A percentile compares a stretch with the other conserved stretches of the same genome.
Conservation (phyloP, 768 basidiomycete species). For the Myochromella boudieri region DNA sequence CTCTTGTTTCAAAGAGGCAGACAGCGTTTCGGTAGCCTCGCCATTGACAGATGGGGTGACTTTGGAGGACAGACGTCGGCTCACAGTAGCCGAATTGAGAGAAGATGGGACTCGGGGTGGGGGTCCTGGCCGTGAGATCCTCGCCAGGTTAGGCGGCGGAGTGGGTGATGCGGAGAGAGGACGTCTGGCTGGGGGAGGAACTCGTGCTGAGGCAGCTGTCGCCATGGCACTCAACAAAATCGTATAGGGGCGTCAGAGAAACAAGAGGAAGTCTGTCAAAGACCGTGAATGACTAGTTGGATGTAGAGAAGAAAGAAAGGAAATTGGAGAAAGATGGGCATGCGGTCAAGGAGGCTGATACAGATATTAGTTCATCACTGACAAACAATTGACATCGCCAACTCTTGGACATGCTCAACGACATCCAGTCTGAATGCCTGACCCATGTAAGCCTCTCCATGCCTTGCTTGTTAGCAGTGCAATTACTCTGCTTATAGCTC, state of each 20-base stretch:
- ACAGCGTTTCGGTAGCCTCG: slow-evolving; percentile 56
- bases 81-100: slow-evolving; percentile 41
- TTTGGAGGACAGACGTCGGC: slow-evolving; percentile 54
- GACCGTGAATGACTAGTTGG: slow-evolving; percentile 8
- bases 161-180: slow-evolving; percentile 41
- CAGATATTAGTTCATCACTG: slow-evolving; percentile 10
- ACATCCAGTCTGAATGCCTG: slow-evolving; percentile 38
- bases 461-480: background rate
- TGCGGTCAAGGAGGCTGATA: slow-evolving; percentile 2
- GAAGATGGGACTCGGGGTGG: slow-evolving; percentile 58
- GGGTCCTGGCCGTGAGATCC: too few relatives aligned
- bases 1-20: slow-evolving; percentile 69
- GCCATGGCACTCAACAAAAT: slow-evolving; percentile 33
- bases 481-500: slow-evolving; percentile 8
- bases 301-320: slow-evolving; percentile 2
- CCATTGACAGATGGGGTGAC: slow-evolving; percentile 38
- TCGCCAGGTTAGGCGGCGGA: slow-evolving; percentile 44
- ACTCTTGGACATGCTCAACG: slow-evolving; percentile 25
- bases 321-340: slow-evolving; percentile 5
- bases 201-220: slow-evolving; percentile 45
- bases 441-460: slow-evolving; percentile 22
- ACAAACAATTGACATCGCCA: slow-evolving; percentile 10
- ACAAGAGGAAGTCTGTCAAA: background rate
- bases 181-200: slow-evolving; percentile 48
- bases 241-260: slow-evolving; percentile 5